Conservation (phyloP, 1,139 yeast genomes). For the Lodderomyces beijingensis region DNA sequence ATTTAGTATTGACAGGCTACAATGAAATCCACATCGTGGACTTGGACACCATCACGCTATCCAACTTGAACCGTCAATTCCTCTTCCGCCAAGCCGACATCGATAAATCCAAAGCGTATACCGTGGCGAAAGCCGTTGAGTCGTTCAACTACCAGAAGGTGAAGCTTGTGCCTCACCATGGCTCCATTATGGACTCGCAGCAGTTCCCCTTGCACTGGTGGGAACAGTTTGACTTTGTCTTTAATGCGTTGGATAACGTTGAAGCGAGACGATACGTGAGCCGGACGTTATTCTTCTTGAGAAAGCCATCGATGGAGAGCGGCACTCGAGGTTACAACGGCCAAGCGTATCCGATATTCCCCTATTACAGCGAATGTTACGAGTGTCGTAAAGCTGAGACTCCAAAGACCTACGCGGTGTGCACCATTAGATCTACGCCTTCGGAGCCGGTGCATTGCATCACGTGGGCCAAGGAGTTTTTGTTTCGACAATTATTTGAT, state of each 20-base stretch:
- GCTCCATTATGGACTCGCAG: conserved; percentile 76
- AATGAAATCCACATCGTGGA: conserved; percentile 92
- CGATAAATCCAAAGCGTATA: conserved; percentile 76
- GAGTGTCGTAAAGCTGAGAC: conserved; percentile 81
- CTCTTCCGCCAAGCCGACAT: conserved; percentile 83
- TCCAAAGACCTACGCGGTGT: conserved; percentile 90
- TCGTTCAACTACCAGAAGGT: conserved; percentile 66
- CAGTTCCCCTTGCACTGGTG: conserved; percentile 81
- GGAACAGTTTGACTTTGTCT: conserved; percentile 67
- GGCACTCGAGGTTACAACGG: conserved; percentile 96
- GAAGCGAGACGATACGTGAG: conserved; percentile 93
- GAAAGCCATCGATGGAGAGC: conserved; percentile 79
- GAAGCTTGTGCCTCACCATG: conserved; percentile 76
- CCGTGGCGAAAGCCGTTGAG: conserved; percentile 79
- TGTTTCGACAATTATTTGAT: conserved; percentile 79
- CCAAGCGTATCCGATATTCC: conserved; percentile 86
- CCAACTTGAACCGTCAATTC: conserved; percentile 91
- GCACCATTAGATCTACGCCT: conserved; percentile 95
- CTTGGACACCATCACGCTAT: conserved; percentile 87
- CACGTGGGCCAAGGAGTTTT: conserved; percentile 94
- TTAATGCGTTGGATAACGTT: conserved; percentile 89
- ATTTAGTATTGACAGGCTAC: conserved; percentile 75
- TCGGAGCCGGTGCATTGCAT: conserved; percentile 94
- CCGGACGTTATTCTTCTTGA: conserved; percentile 67
- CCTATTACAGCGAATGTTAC: conserved; percentile 83